Evolutionary conservation across 108 stramenopile species (phyloP), one percentile per base, ranked within the genome.

Genomic region (Asterionellopsis glacialis): DNA sequence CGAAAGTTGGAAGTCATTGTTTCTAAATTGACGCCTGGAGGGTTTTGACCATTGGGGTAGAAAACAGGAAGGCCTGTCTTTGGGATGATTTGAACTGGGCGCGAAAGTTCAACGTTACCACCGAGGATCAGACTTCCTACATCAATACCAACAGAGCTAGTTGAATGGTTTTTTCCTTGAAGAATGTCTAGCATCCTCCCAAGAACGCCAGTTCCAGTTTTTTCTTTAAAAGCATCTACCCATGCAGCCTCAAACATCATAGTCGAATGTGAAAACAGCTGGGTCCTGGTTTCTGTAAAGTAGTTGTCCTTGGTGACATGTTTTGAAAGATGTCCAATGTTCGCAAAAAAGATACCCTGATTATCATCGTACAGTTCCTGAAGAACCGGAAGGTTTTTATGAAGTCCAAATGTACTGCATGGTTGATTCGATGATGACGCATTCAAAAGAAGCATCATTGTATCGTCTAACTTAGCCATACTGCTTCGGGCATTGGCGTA

Each of bases 381-480:
- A 6, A 77, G 43, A 14, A 52, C 16, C 11, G 18, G n/a, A 1
- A 83, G 61, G 21, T 64, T 40, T 0, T 62, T 55, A 52, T 86
- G 81, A 15, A 86, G 67, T 23, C 64, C 85, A 78, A 86, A 86
- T 33, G 45, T 57, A 39, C 74, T 65, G 64, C 85, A 86, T 9
- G 72, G 61, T 64, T 86, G 85, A 27, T 75, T 70, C 12, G 45
- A 28, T 27, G 33, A 33, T 33, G 33, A 33, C 7, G 68, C 61
- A 33, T 67, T 55, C 39, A 79, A 68, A 19, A 19, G 40, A 15
- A 43, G 13, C 21, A 24, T 24, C 13, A 28, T 39, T 25, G 59
- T 59, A 10, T 24, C 38, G 5, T 48, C n/a, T 1, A 40, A 7
- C 4, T 58, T 21, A 18, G 61, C 62, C 11, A 64, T 16, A 1